Percentiles rank a stretch among this genome's conserved stretches.
Evolutionary conservation across 2,329 filamentous ascomycete genomes (phyloP).

Genomic region (Ophiognomonia clavigignenti-juglandacearum): DNA sequence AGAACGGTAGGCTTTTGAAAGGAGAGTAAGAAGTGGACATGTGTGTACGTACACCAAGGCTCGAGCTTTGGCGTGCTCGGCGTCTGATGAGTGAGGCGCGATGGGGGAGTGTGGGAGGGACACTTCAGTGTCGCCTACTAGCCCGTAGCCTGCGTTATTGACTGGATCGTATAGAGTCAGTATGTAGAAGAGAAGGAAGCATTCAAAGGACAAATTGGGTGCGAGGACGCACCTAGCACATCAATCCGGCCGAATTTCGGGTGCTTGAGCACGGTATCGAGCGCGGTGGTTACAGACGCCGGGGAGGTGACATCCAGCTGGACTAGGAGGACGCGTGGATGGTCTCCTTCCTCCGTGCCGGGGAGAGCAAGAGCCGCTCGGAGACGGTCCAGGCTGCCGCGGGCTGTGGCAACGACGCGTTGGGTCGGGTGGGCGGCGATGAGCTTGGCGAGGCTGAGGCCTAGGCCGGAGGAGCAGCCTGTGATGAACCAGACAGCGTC

Average conservation of each 20-base stretch:
- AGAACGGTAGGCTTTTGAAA: neutral
- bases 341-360: too few species aligned
- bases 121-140: constrained; percentile 29
- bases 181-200: too few species aligned
- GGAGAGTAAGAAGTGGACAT: neutral
- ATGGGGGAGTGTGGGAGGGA: neutral
- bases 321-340: constrained; percentile 32
- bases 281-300: constrained; percentile 25
- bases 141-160: constrained; percentile 37
- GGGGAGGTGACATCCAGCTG: constrained; percentile 38
- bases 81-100: constrained; percentile 13
- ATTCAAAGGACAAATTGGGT: too few species aligned
- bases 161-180: too few species aligned
- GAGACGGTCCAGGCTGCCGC: constrained; percentile 31
- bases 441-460: constrained; percentile 20
- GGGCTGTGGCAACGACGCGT: constrained; percentile 26
- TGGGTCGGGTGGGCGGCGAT: constrained; percentile 19
- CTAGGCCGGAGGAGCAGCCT: constrained; percentile 27
- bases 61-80: constrained; percentile 19
- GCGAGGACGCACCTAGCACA: constrained; percentile 20
- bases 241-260: constrained; percentile 30
- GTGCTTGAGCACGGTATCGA: constrained; percentile 24
- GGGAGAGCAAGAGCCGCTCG: too few species aligned
- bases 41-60: constrained; percentile 15
- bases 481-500: constrained; percentile 35